Evolutionary conservation across 345 rosid species (phyloP), one percentile per base, ranked within the genome.

Genomic region (Moringa oleifera): DNA sequence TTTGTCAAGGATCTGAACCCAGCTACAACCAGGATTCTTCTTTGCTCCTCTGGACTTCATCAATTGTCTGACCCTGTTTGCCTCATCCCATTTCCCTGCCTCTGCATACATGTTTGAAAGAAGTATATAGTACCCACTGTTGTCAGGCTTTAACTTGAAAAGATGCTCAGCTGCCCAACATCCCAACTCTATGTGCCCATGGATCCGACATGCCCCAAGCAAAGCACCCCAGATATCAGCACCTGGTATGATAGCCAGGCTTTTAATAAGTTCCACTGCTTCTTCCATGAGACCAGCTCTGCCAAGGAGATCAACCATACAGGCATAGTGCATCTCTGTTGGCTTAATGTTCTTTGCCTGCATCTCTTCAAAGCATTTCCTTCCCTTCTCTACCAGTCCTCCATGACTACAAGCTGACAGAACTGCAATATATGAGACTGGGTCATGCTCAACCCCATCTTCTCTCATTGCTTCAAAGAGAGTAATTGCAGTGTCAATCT

Each of bases 11-110:
- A 41, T 11, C 13, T 41, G 13, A 41, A 41, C 80, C 89, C 85
- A 86, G 67, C 85, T 83, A 59, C 64, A 80, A 46, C 77, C 89
- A 18, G 84, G 85, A 20, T 23, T 64, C 66, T 86, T 81, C 54
- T 51, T 78, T 59, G 81, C 73, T 41, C 75, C 77, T 57, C 70
- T 74, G 13, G 69, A 75, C 69, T 71, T 77, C 89, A 86, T 81
- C 66, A 74, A 41, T 46, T 73, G 74, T 66, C 85, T 71, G 9
- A 83, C 63, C 51, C 58, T 61, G 53, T 73, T 65, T 18, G 77
- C 88, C 58, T 83, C 91, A 19, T 82, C 80, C 85, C 84, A 78
- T 59, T 78, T 71, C 70, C 77, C 77, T 1, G 76, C 80, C 64
- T 80, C 81, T 10, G 85, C 80, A 22, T 69, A 77, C 71, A 85